Evolutionary conservation across 371 early-diverging fungal species (phyloP).

Genomic region (Rhizopus stolonifer): DNA sequence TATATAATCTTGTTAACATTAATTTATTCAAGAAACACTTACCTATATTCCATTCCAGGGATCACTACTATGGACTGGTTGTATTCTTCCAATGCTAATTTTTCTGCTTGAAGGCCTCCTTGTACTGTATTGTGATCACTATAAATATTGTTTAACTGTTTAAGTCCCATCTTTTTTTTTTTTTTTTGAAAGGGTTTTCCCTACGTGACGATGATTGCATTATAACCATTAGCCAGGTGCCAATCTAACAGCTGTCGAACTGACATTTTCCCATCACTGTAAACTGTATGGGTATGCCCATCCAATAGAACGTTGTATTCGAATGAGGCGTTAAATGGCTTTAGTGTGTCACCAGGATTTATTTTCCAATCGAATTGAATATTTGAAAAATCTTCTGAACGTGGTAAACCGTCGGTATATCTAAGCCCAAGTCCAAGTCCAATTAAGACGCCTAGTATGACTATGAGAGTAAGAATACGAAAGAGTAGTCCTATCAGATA

Average conservation of each 20-base stretch:
- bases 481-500: conserved; percentile 28
- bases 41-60: conserved; percentile 73
- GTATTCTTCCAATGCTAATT: conserved; percentile 56
- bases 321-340: conserved; percentile 57
- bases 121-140: conserved; percentile 74
- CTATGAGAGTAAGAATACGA: conserved; percentile 24
- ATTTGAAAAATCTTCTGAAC: conserved; percentile 31
- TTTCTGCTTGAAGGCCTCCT: conserved; percentile 67
- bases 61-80: conserved; percentile 64
- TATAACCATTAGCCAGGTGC: conserved; percentile 77
- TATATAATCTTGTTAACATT: conserved; percentile 8
- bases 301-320: conserved; percentile 67
- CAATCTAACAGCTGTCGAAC: conserved; percentile 64
- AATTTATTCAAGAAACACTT: conserved; percentile 7
- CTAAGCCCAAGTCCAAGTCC: conserved; percentile 40
- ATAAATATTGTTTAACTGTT: not conserved
- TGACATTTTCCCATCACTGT: conserved; percentile 69
- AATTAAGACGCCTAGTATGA: conserved; percentile 34
- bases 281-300: conserved; percentile 70
- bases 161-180: not conserved
- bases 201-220: conserved; percentile 67
- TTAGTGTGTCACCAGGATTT: conserved; percentile 56
- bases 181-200: not conserved
- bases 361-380: conserved; percentile 59
- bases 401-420: conserved; percentile 41